phyloP scores from a whole-genome alignment of 495 filamentous ascomycete species.

The Penicillium lagena region DNA sequence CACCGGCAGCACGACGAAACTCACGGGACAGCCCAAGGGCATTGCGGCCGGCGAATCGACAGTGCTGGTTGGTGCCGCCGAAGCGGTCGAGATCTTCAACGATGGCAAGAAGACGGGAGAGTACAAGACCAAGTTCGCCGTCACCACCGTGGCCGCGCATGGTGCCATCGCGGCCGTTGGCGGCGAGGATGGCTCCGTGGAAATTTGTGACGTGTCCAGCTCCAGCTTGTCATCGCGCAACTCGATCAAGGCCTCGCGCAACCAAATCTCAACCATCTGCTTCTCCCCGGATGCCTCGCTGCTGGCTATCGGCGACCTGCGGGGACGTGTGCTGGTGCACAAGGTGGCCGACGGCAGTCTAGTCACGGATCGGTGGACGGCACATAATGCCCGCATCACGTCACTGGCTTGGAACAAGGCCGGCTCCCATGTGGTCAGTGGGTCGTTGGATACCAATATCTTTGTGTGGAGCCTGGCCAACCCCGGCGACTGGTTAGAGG shows the following conservation, averaged over 20 bases:
- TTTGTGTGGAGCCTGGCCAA: slow-evolving; percentile 85
- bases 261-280: slow-evolving; percentile 50
- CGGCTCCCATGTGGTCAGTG: slow-evolving; percentile 74
- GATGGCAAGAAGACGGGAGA: slow-evolving; percentile 50
- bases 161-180: slow-evolving; percentile 67
- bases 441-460: slow-evolving; percentile 81
- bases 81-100: slow-evolving; percentile 58
- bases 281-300: slow-evolving; percentile 70
- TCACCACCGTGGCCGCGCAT: slow-evolving; percentile 64
- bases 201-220: slow-evolving; percentile 58
- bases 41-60: slow-evolving; percentile 38
- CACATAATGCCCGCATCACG: slow-evolving; percentile 83
- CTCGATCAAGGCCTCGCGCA: slow-evolving; percentile 34
- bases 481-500: slow-evolving; percentile 74
- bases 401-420: slow-evolving; percentile 74
- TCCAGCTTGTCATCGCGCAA: slow-evolving; percentile 39
- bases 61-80: slow-evolving; percentile 58
- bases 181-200: slow-evolving; percentile 61
- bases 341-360: slow-evolving; percentile 39
- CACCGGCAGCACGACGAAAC: slow-evolving; percentile 43
- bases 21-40: slow-evolving; percentile 57
- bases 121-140: slow-evolving; percentile 59
- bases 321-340: slow-evolving; percentile 80
- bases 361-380: slow-evolving; percentile 70
- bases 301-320: slow-evolving; percentile 75